Conservation (phyloP, 75 land plant genomes). For the Selaginella tamariscina region DNA sequence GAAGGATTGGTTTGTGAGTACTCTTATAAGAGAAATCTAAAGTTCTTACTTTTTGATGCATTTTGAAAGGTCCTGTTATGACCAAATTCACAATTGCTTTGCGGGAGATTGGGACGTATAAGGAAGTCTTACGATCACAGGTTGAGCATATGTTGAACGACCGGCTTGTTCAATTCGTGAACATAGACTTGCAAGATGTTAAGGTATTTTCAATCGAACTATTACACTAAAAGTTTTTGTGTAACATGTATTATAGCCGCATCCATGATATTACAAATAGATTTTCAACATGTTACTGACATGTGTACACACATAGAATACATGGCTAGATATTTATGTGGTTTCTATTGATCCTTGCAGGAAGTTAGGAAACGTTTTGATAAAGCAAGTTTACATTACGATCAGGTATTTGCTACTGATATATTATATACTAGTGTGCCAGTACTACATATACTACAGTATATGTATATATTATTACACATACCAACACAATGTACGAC, state of each 20-base stretch:
- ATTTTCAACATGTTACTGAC: neutral
- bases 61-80: constrained; percentile 83
- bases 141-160: constrained; percentile 94
- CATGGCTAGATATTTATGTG: neutral
- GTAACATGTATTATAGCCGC: neutral
- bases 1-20: too few species aligned
- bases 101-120: constrained; percentile 94
- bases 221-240: neutral
- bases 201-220: constrained; percentile 44
- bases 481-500: too few species aligned
- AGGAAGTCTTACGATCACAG: constrained; percentile 94
- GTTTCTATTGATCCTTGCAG: constrained; percentile 31
- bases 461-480: too few species aligned
- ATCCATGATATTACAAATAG: neutral
- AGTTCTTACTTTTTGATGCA: neutral
- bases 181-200: constrained; percentile 87
- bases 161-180: constrained; percentile 72
- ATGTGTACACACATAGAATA: neutral
- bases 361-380: constrained; percentile 95
- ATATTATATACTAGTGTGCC: neutral
- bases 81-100: constrained; percentile 95
- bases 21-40: neutral
- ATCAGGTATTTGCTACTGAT: constrained; percentile 45
- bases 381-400: constrained; percentile 82
- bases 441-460: too few species aligned